These are phyloP conservation scores for Erucastrum elatum DNA, from an alignment of 345 rosid genomes.

Conservation along the genomic window DNA sequence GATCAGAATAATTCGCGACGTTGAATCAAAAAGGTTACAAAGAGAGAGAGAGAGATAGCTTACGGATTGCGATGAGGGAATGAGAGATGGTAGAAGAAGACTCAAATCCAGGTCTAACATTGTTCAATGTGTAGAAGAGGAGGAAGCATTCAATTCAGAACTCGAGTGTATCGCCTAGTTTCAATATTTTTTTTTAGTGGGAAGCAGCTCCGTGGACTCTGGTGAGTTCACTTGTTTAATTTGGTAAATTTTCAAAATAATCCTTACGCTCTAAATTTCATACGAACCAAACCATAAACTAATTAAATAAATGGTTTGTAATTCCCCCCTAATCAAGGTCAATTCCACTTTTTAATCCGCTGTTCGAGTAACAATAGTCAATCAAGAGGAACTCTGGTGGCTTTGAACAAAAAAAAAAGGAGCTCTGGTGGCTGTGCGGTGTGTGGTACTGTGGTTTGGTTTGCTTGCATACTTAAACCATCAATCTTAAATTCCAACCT, in stretches of 20 bases:
- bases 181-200: slow-evolving; percentile 21
- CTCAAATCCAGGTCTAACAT: slow-evolving; percentile 52
- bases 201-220: slow-evolving; percentile 23
- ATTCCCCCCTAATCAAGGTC: too few species aligned
- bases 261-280: not conserved
- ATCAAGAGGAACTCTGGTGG: too few species aligned
- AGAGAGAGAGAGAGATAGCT: not conserved
- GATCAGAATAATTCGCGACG: not conserved
- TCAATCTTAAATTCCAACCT: too few species aligned
- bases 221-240: slow-evolving; percentile 2
- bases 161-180: slow-evolving; percentile 14
- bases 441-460: too few species aligned
- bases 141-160: slow-evolving; percentile 13
- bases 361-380: too few species aligned
- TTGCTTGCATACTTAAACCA: too few species aligned
- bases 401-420: too few species aligned
- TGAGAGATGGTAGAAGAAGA: slow-evolving; percentile 41
- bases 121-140: slow-evolving; percentile 16
- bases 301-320: not conserved
- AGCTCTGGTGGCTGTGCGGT: too few species aligned
- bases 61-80: slow-evolving; percentile 66
- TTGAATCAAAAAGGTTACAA: not conserved
- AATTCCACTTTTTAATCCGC: too few species aligned
- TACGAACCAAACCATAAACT: not conserved
- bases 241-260: not conserved